Percentiles rank a stretch among this genome's conserved stretches.
These are phyloP conservation scores for Apiospora phragmitis DNA, from an alignment of 2,329 filamentous ascomycete genomes.

Conservation along the genomic window DNA sequence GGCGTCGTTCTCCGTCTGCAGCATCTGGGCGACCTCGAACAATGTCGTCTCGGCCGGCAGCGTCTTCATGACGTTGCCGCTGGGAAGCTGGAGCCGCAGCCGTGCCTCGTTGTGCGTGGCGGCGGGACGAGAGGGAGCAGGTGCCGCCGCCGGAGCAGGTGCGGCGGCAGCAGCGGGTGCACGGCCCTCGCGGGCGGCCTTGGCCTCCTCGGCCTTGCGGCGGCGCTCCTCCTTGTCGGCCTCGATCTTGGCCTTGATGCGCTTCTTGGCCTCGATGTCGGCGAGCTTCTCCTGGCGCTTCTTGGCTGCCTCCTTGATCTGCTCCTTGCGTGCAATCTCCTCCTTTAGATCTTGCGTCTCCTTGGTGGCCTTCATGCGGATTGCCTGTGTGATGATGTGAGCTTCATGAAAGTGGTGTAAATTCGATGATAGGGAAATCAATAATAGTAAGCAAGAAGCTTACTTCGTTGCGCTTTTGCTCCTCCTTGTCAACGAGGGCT, in stretches of 20 bases:
- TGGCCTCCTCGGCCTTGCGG: constrained; percentile 80
- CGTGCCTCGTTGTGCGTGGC: constrained; percentile 78
- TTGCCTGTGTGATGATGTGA: constrained; percentile 48
- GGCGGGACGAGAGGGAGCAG: constrained; percentile 56
- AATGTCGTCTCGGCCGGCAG: constrained; percentile 87
- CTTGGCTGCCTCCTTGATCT: constrained; percentile 83
- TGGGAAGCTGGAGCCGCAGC: constrained; percentile 74
- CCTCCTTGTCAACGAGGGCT: constrained; percentile 73
- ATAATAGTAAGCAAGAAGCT: not conserved
- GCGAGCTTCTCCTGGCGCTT: constrained; percentile 88
- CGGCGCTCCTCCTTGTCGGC: constrained; percentile 90
- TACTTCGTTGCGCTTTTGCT: constrained; percentile 84
- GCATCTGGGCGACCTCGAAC: constrained; percentile 82
- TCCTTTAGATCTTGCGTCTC: constrained; percentile 90
- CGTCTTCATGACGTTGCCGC: constrained; percentile 81
- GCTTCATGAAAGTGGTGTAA: not conserved
- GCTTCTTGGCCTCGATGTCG: constrained; percentile 82
- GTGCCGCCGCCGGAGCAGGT: constrained; percentile 46
- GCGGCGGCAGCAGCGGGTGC: constrained; percentile 43
- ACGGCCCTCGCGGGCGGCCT: constrained; percentile 81
- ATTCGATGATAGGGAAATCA: not conserved
- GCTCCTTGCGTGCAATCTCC: constrained; percentile 82
- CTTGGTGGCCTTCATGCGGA: constrained; percentile 83
- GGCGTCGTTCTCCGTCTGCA: constrained; percentile 70
- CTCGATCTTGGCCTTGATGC: constrained; percentile 91